Conservation (phyloP, 441 rosid species). For the Pelargonium australe region DNA sequence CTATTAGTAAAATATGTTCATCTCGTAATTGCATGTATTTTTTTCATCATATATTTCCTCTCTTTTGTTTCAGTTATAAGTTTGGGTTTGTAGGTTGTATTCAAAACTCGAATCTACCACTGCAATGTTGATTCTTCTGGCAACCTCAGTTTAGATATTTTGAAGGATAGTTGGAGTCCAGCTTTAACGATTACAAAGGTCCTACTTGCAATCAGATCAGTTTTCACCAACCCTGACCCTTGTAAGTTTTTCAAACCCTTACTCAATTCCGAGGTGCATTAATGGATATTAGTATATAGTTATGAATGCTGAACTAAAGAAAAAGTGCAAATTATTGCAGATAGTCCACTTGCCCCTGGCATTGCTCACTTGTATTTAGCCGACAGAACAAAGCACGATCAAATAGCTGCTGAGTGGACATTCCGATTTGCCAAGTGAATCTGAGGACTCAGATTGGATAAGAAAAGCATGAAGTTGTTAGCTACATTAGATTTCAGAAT, state of each 20-base stretch:
- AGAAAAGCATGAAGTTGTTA: background rate
- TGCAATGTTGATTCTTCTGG: slow-evolving; percentile 79
- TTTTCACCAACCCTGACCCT: slow-evolving; percentile 68
- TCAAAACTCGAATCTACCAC: slow-evolving; percentile 82
- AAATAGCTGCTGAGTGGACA: slow-evolving; percentile 80
- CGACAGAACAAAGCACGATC: slow-evolving; percentile 68
- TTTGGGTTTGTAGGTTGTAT: slow-evolving; percentile 48
- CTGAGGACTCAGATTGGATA: slow-evolving; percentile 1
- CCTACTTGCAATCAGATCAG: slow-evolving; percentile 65
- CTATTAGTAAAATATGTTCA: too few relatives aligned
- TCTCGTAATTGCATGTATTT: too few relatives aligned
- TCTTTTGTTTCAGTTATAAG: slow-evolving; percentile 11
- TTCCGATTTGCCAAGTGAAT: slow-evolving; percentile 67
- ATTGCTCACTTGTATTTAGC: slow-evolving; percentile 63
- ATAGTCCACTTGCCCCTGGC: slow-evolving; percentile 50
- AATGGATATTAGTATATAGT: background rate
- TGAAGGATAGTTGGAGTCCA: slow-evolving; percentile 83
- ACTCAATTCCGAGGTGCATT: background rate
- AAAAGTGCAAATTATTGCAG: slow-evolving; percentile 29
- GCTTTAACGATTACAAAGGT: slow-evolving; percentile 76
- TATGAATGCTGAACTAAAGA: background rate
- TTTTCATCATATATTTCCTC: background rate
- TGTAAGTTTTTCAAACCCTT: slow-evolving; percentile 36
- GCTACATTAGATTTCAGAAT: background rate
- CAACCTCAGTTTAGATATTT: slow-evolving; percentile 60